Base-by-base conservation (phyloP, 192 early-diverging fungal genomes). In the Coemansia sp. region DNA sequence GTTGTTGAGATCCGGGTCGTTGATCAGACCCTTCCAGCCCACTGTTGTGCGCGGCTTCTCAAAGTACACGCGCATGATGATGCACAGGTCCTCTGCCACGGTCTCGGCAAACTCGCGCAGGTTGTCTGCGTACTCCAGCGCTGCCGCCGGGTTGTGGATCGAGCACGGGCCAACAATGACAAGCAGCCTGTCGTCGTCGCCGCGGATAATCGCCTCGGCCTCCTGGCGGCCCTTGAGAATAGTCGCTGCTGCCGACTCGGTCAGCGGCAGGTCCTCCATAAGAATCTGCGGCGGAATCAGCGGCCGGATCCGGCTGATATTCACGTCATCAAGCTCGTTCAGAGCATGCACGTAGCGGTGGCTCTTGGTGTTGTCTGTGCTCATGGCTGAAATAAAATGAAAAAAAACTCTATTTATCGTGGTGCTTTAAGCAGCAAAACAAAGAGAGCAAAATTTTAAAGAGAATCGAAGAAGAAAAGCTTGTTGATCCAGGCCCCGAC, bases 1-100 rank as follows among this genome's bases (percentile, higher is more conserved):
- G 76, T 84, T 81, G 69, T 92, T 87, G 30, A 90, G 73, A 23
- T 82, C 71, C 23, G 90, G 89, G 58, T 90, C 90, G 67, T 90
- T 90, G 69, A 92, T 97, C 31, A 97, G 81, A 23, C 94, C 95
- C 73, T 96, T 96, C 94, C 94, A 98, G 16, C 94, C 93, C 10
- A 92, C 84, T 14, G 88, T 91, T 10, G 88, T 89, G 56, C 89
- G 80, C 8, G 91, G 91, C 73, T 92, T 92, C 71, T 91, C 90
- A 81, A 92, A 92, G 82, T 92, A 92, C 38, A 89, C 87, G 50
- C 91, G 82, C 91, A 92, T 92, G 27, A 92, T 69, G 27, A 92
- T 86, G 21, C 78, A 81, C 68, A 92, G 67, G 48, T 93, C 90
- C 24, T 83, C 79, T 28, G 60, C 55, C 2, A 75, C 80, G 22